A percentile compares a stretch with the other conserved stretches of the same genome.
phyloP scores from a whole-genome alignment of 2,329 filamentous ascomycete genomes.

The Alternaria novae-zelandiae region DNA sequence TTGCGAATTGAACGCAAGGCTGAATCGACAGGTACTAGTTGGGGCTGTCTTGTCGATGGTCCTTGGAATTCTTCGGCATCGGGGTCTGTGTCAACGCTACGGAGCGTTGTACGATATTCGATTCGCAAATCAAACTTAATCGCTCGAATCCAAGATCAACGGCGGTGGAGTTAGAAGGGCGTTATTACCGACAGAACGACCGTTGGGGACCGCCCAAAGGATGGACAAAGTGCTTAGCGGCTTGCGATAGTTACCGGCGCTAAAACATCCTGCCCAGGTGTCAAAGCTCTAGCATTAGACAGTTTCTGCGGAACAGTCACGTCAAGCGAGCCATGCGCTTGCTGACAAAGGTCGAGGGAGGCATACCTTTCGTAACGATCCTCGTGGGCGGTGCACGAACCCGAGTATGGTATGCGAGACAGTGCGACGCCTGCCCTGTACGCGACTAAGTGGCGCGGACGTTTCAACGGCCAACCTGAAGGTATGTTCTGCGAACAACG shows the following conservation, averaged over 20 bases:
- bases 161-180: neutral
- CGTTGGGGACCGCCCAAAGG: conserved; percentile 13
- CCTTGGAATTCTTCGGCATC: neutral
- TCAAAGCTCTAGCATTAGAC: conserved; percentile 16
- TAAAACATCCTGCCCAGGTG: conserved; percentile 12
- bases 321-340: conserved; percentile 2
- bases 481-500: neutral
- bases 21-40: conserved; percentile 1
- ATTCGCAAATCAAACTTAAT: conserved; percentile 1
- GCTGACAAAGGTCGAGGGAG: neutral
- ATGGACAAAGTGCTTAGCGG: conserved; percentile 21
- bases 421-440: neutral
- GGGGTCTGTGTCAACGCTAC: neutral
- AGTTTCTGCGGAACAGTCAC: conserved; percentile 11
- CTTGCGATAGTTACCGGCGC: conserved; percentile 22
- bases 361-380: conserved; percentile 2
- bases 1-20: conserved; percentile 5
- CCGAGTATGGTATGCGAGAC: neutral
- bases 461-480: neutral
- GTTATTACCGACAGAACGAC: conserved; percentile 16
- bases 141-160: neutral
- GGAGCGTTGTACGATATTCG: neutral
- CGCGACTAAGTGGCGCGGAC: conserved; percentile 1
- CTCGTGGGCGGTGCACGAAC: neutral
- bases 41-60: neutral